These are phyloP conservation scores for Mucor velutinosus DNA, from an alignment of 371 early-diverging fungal genomes.

Conservation along the genomic window DNA sequence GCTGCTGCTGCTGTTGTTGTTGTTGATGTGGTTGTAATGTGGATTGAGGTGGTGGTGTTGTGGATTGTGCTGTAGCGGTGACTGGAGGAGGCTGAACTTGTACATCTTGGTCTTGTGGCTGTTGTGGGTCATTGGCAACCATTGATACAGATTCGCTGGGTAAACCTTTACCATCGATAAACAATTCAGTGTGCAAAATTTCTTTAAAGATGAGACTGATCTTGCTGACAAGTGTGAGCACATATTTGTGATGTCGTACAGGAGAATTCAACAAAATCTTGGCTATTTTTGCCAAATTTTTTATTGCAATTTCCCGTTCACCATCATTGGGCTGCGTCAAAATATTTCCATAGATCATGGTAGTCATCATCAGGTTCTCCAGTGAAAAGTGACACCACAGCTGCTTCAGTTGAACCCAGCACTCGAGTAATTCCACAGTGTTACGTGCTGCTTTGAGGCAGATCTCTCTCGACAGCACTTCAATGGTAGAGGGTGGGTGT, in stretches of 20 bases:
- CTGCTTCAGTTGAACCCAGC: constrained; percentile 42
- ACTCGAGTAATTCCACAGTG: constrained; percentile 43
- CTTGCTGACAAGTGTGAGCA: constrained; percentile 24
- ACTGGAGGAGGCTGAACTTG: not conserved
- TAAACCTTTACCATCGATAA: not conserved
- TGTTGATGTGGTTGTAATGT: not conserved
- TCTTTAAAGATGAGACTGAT: constrained; percentile 26
- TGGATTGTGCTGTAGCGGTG: not conserved
- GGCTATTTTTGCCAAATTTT: constrained; percentile 32
- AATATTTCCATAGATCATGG: constrained; percentile 31
- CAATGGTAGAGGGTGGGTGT: constrained; percentile 27
- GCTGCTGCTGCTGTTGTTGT: not conserved
- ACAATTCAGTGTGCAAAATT: not conserved
- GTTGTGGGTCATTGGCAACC: not conserved
- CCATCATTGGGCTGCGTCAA: constrained; percentile 19
- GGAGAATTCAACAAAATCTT: constrained; percentile 31
- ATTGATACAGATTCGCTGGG: not conserved
- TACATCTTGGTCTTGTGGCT: not conserved
- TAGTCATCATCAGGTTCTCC: constrained; percentile 45
- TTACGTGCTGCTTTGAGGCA: constrained; percentile 40
- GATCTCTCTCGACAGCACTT: constrained; percentile 27
- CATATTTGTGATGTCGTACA: constrained; percentile 46
- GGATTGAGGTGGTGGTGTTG: not conserved
- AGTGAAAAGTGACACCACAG: constrained; percentile 56
- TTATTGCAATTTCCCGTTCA: constrained; percentile 20